phyloP scores from a whole-genome alignment of 2,329 filamentous ascomycete genomes.

The Pseudocercospora vitis region DNA sequence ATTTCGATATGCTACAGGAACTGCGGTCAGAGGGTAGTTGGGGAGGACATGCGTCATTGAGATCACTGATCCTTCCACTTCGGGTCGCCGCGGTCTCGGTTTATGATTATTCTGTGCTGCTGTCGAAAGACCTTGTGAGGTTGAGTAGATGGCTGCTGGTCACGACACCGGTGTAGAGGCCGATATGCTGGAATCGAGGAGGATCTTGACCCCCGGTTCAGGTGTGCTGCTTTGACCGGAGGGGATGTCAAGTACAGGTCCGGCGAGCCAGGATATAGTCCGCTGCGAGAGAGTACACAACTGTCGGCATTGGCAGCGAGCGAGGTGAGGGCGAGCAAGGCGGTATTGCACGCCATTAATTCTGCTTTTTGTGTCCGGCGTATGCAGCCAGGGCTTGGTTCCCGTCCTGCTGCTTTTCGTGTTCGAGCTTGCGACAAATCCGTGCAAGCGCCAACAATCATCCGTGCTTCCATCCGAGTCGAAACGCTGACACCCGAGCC shows the following conservation, averaged over 20 bases:
- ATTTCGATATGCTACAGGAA: conserved; percentile 40
- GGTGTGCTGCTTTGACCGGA: conserved; percentile 31
- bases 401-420: too few relatives aligned
- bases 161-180: conserved; percentile 35
- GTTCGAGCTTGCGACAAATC: too few relatives aligned
- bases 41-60: conserved; percentile 38
- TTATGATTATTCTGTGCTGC: conserved; percentile 27
- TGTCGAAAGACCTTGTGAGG: conserved; percentile 22
- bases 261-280: too few relatives aligned
- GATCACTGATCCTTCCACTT: conserved; percentile 29
- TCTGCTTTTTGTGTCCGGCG: too few relatives aligned
- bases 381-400: too few relatives aligned
- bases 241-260: conserved; percentile 26
- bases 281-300: too few relatives aligned
- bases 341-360: too few relatives aligned
- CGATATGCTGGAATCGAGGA: conserved; percentile 36
- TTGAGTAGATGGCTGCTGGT: conserved; percentile 28
- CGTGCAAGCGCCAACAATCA: too few relatives aligned
- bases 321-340: not conserved
- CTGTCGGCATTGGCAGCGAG: not conserved
- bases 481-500: too few relatives aligned
- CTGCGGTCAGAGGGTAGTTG: conserved; percentile 37
- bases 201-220: conserved; percentile 37
- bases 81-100: conserved; percentile 27
- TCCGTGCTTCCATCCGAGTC: too few relatives aligned